Evolutionary conservation across 208 protist genomes (phyloP).

Genomic region (Tetramitus jugosus): DNA sequence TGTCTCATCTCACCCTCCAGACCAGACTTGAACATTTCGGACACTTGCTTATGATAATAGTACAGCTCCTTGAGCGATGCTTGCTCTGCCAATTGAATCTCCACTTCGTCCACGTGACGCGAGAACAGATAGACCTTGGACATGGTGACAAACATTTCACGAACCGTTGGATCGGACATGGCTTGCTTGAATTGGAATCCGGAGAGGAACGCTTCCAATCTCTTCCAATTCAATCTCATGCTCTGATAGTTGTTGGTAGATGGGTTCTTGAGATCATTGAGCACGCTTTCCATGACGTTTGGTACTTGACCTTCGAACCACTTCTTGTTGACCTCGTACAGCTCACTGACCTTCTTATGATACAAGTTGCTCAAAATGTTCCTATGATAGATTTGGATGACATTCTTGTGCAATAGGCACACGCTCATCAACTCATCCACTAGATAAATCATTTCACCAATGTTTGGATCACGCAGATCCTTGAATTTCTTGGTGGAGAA

Average conservation of each 20-base stretch:
- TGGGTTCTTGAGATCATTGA: not conserved
- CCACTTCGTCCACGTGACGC: not conserved
- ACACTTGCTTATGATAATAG: not conserved
- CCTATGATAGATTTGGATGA: not conserved
- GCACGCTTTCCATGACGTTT: not conserved
- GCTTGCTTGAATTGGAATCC: constrained; percentile 14
- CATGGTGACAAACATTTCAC: not conserved
- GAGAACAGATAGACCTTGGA: not conserved
- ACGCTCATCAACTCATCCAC: not conserved
- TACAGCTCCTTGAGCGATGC: constrained; percentile 1
- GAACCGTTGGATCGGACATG: not conserved
- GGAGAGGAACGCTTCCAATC: not conserved
- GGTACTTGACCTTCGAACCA: not conserved
- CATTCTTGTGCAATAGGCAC: constrained; percentile 2
- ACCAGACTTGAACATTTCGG: not conserved
- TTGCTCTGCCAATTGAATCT: not conserved
- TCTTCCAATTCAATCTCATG: constrained; percentile 20
- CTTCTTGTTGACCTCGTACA: not conserved
- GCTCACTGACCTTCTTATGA: not conserved
- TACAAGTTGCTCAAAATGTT: not conserved
- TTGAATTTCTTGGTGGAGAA: not conserved
- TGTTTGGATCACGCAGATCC: not conserved
- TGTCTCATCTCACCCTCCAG: not conserved
- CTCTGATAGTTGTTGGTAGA: not conserved
- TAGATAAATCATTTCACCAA: constrained; percentile 16